phyloP scores from a whole-genome alignment of 164 flowering plant species.

The Aristolochia contorta region DNA sequence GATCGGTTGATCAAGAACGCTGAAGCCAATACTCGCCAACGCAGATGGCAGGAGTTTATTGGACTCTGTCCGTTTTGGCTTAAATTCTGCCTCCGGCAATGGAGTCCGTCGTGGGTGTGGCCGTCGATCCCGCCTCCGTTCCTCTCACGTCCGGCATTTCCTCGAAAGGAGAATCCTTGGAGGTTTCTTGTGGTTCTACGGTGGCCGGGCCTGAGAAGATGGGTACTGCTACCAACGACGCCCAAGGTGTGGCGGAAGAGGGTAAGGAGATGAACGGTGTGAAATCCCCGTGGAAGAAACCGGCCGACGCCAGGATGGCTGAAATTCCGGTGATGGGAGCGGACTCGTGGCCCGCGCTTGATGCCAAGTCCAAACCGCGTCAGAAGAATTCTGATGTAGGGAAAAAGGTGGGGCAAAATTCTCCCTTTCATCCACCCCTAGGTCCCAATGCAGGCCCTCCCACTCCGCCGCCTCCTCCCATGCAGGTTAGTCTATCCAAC shows the following conservation, averaged over 20 bases:
- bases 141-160: too few species aligned
- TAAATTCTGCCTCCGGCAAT: conserved; percentile 4
- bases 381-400: conserved; percentile 16
- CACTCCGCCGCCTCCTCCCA: conserved; percentile 6
- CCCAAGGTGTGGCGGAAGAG: conserved; percentile 11
- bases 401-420: conserved; percentile 1
- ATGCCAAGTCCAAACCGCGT: conserved; percentile 18
- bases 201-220: conserved; percentile 1
- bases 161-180: too few species aligned
- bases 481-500: neutral
- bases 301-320: conserved; percentile 15
- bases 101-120: conserved; percentile 9
- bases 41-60: neutral
- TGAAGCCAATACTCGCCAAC: neutral
- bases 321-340: conserved; percentile 46
- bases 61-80: neutral
- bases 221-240: conserved; percentile 19
- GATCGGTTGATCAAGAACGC: too few species aligned
- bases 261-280: conserved; percentile 20
- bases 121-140: neutral
- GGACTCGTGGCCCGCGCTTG: conserved; percentile 59
- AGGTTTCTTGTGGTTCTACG: too few species aligned
- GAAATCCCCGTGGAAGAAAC: conserved; percentile 55
- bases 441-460: conserved; percentile 12
- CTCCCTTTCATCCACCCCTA: conserved; percentile 1